Evolutionary conservation across 768 basidiomycete genomes (phyloP).

Genomic region (Auriscalpium microsporum): DNA sequence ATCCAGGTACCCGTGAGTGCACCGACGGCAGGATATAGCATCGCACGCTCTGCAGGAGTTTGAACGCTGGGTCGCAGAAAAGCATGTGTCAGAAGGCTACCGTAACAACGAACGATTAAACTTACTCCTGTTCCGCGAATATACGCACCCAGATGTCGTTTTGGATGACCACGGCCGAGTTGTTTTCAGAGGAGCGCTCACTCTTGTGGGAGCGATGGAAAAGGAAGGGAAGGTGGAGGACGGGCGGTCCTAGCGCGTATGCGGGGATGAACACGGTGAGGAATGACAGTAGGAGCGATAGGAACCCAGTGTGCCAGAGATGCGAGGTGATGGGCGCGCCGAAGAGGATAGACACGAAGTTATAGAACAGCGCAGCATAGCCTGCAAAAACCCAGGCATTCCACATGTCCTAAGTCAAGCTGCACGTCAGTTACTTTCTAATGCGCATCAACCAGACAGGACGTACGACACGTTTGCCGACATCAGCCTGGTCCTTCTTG

Average conservation of each 20-base stretch:
- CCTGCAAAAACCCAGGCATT: conserved; percentile 48
- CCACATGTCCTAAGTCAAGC: conserved; percentile 35
- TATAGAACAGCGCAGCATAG: conserved; percentile 36
- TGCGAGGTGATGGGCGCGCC: conserved; percentile 67
- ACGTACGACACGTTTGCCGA: conserved; percentile 24
- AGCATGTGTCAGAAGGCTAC: not conserved
- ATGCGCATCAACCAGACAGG: not conserved
- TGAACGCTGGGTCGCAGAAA: conserved; percentile 31
- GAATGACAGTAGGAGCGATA: not conserved
- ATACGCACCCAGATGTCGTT: conserved; percentile 69
- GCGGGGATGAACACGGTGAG: conserved; percentile 48
- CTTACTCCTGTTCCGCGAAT: conserved; percentile 77
- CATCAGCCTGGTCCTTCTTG: conserved; percentile 29
- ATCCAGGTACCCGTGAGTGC: conserved; percentile 70
- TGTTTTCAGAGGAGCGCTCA: conserved; percentile 7
- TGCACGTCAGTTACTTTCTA: conserved; percentile 3
- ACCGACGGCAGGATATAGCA: conserved; percentile 75
- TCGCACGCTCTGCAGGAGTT: conserved; percentile 64
- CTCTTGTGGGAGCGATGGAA: not conserved
- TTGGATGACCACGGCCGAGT: conserved; percentile 38
- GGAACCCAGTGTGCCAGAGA: conserved; percentile 10
- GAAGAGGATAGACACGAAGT: conserved; percentile 50
- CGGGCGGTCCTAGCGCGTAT: conserved; percentile 58
- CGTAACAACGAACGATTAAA: conserved; percentile 14
- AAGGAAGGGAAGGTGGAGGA: conserved; percentile 21